A percentile compares a stretch with the other conserved stretches of the same genome.
Evolutionary conservation across 768 basidiomycete species (phyloP).

Genomic region (Cystoderma amianthinum): DNA sequence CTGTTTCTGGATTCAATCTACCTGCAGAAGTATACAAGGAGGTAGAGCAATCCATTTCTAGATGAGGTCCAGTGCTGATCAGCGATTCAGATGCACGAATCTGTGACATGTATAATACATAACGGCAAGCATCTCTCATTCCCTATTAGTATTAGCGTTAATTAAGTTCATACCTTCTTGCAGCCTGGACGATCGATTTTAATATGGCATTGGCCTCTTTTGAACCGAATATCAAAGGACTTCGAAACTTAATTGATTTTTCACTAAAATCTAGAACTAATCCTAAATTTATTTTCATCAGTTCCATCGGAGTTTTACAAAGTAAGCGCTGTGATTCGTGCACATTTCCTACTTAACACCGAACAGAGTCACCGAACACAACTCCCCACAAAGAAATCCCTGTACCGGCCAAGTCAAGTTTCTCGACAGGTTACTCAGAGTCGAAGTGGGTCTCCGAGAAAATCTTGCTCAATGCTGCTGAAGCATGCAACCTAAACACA

Average conservation of each 20-base stretch:
- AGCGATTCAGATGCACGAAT: slow-evolving; percentile 4
- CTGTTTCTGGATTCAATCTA: slow-evolving; percentile 6
- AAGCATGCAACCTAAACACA: slow-evolving; percentile 17
- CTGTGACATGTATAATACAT: slow-evolving; percentile 21
- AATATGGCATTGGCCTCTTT: slow-evolving; percentile 21
- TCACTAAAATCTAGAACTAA: slow-evolving; percentile 16
- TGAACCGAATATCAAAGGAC: slow-evolving; percentile 18
- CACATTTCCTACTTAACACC: background rate
- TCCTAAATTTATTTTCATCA: slow-evolving; percentile 23
- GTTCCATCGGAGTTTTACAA: slow-evolving; percentile 20
- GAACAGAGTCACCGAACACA: slow-evolving; percentile 18
- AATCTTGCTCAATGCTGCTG: slow-evolving; percentile 19
- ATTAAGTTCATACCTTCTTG: slow-evolving; percentile 1
- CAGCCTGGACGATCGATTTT: slow-evolving; percentile 30
- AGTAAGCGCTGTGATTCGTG: slow-evolving; percentile 11
- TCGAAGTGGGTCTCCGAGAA: slow-evolving; percentile 35
- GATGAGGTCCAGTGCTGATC: background rate
- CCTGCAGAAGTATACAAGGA: background rate
- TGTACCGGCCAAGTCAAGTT: slow-evolving; percentile 16
- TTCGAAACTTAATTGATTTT: slow-evolving; percentile 26
- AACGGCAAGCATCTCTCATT: slow-evolving; percentile 14
- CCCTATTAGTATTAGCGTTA: slow-evolving; percentile 1
- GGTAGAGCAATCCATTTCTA: background rate
- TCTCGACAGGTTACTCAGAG: slow-evolving; percentile 29
- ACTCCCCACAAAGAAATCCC: slow-evolving; percentile 20